These are phyloP conservation scores for Neospermospora avenae DNA, from an alignment of 2,329 filamentous ascomycete species.

Conservation along the genomic window DNA sequence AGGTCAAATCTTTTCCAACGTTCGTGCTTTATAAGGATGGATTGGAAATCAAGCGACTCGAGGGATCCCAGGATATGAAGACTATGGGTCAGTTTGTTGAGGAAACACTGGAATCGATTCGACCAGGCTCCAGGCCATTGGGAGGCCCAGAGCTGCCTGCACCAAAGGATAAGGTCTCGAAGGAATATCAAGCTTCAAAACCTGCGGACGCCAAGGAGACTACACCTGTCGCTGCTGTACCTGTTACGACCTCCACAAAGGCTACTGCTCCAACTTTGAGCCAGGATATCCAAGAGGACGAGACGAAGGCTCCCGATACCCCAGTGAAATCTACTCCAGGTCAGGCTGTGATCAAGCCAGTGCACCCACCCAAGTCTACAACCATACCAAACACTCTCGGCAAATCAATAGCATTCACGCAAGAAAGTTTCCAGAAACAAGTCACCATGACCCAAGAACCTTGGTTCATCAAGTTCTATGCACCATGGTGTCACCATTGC, in stretches of 20 bases:
- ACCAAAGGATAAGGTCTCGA: constrained; percentile 54
- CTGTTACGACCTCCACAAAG: constrained; percentile 19
- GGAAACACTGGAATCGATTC: constrained; percentile 68
- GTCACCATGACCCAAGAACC: constrained; percentile 86
- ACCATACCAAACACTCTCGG: constrained; percentile 71
- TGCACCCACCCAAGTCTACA: constrained; percentile 51
- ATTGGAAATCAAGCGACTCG: constrained; percentile 57
- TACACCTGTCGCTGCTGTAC: constrained; percentile 25
- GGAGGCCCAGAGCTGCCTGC: constrained; percentile 58
- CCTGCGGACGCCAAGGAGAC: constrained; percentile 35
- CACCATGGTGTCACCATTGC: constrained; percentile 95
- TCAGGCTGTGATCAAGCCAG: constrained; percentile 38
- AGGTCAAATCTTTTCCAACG: constrained; percentile 69
- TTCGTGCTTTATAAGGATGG: constrained; percentile 81
- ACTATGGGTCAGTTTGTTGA: constrained; percentile 70
- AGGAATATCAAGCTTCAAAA: constrained; percentile 25
- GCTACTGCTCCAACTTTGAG: constrained; percentile 22
- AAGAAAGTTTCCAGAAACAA: constrained; percentile 79
- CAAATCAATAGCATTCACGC: constrained; percentile 69
- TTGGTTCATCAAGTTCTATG: constrained; percentile 99
- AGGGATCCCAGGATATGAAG: constrained; percentile 65
- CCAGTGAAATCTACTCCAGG: constrained; percentile 34
- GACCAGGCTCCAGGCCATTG: constrained; percentile 74
- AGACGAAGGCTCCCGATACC: constrained; percentile 7
- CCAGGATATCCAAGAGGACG: constrained; percentile 23